Conservation (phyloP, 176 grass and related monocot species). For the Dendrocalamus sinicus region DNA sequence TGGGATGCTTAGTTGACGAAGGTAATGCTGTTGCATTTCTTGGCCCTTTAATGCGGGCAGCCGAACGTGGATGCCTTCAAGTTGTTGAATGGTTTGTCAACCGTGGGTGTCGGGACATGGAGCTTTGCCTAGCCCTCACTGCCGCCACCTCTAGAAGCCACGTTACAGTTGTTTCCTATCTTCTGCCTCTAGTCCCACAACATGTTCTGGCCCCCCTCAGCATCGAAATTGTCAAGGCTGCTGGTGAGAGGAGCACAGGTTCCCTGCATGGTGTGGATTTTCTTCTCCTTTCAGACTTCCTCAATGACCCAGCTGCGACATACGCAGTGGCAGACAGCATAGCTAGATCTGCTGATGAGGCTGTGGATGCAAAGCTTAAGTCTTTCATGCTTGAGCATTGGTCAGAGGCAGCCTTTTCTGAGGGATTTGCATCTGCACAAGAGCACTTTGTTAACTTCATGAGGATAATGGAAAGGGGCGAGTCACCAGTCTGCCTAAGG, state of each 20-base stretch:
- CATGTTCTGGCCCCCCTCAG: conserved; percentile 86
- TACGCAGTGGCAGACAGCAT: conserved; percentile 90
- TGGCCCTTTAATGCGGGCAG: conserved; percentile 91
- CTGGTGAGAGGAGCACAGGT: conserved; percentile 82
- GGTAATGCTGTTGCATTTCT: conserved; percentile 81
- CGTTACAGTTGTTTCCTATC: conserved; percentile 66
- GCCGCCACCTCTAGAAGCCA: conserved; percentile 82
- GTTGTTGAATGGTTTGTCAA: conserved; percentile 92
- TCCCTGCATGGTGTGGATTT: conserved; percentile 85
- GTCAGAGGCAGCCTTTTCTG: conserved; percentile 74
- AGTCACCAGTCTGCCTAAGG: conserved; percentile 60
- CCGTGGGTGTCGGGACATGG: conserved; percentile 90
- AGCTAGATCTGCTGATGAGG: conserved; percentile 65
- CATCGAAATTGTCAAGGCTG: conserved; percentile 92
- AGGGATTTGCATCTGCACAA: conserved; percentile 56
- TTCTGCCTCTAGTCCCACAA: conserved; percentile 84
- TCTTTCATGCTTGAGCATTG: conserved; percentile 81
- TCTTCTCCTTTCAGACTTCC: conserved; percentile 83
- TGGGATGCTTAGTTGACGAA: conserved; percentile 90
- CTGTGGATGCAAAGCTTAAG: conserved; percentile 65
- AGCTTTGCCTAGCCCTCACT: conserved; percentile 89
- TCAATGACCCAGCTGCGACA: conserved; percentile 79
- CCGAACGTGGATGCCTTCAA: conserved; percentile 77
- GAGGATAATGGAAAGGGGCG: conserved; percentile 79
- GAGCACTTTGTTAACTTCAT: conserved; percentile 82